A percentile compares a stretch with the other conserved stretches of the same genome.
phyloP scores from a whole-genome alignment of 768 basidiomycete species.

The Hydnomerulius pinastri region DNA sequence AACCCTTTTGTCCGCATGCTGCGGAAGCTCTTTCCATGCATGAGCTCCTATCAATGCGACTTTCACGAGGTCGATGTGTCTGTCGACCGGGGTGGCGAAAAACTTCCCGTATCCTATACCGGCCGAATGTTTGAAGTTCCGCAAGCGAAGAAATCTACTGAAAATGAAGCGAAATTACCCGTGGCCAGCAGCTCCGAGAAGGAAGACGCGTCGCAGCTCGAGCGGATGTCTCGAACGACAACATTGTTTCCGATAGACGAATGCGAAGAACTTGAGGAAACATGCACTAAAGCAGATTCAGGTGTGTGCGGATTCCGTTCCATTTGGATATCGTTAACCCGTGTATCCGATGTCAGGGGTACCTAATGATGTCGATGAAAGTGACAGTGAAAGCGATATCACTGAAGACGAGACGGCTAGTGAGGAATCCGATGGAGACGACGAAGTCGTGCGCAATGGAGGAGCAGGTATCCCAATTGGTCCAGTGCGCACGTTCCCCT shows the following conservation, averaged over 20 bases:
- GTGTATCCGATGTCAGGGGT: not conserved
- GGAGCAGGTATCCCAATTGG: constrained; percentile 91
- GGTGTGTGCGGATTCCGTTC: constrained; percentile 23
- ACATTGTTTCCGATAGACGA: constrained; percentile 29
- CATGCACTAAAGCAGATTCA: constrained; percentile 63
- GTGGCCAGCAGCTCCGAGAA: not conserved
- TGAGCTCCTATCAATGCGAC: not conserved
- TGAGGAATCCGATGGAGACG: constrained; percentile 63
- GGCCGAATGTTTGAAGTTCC: not conserved
- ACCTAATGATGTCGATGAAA: not conserved
- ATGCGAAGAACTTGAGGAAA: constrained; percentile 53
- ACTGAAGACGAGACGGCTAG: constrained; percentile 52
- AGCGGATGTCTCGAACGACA: not conserved
- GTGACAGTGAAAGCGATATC: constrained; percentile 43
- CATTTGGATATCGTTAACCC: not conserved
- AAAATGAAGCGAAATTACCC: not conserved
- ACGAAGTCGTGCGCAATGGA: constrained; percentile 76
- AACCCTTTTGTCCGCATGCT: not conserved
- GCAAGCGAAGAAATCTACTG: not conserved
- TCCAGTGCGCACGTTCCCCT: constrained; percentile 57
- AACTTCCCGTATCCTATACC: not conserved
- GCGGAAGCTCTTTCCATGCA: not conserved
- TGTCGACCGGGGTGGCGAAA: not conserved
- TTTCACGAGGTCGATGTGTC: not conserved
- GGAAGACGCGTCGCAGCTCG: not conserved